Conservation (phyloP, 2,329 filamentous ascomycete species). For the Byssothecium circinans region DNA sequence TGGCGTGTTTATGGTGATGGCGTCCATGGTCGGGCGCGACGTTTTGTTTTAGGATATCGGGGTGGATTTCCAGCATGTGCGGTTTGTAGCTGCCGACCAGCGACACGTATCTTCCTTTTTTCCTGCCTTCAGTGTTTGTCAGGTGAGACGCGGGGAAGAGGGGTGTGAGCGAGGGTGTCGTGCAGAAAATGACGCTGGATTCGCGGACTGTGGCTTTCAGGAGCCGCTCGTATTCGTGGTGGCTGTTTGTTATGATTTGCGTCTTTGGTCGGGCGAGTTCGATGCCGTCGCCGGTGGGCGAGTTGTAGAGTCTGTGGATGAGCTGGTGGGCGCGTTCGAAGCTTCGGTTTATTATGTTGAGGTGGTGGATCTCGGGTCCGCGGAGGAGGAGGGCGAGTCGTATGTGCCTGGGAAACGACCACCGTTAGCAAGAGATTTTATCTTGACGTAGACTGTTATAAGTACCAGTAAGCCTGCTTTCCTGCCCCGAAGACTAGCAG, state of each 20-base stretch:
- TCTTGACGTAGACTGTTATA: not conserved
- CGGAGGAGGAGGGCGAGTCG: conserved; percentile 77
- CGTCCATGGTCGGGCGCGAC: conserved; percentile 56
- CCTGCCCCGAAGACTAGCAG: conserved; percentile 86
- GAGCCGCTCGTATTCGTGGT: conserved; percentile 68
- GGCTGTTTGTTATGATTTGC: conserved; percentile 67
- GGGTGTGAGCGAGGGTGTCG: conserved; percentile 73
- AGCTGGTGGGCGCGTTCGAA: conserved; percentile 62
- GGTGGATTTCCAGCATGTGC: conserved; percentile 81
- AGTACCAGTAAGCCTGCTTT: conserved; percentile 81
- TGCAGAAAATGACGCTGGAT: conserved; percentile 84
- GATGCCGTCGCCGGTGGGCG: conserved; percentile 10
- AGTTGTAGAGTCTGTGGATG: conserved; percentile 57
- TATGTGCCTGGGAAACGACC: conserved; percentile 57
- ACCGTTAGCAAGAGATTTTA: not conserved
- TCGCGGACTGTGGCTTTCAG: conserved; percentile 70
- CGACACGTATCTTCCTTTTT: conserved; percentile 71
- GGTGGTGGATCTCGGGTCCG: conserved; percentile 68
- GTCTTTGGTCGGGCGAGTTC: conserved; percentile 58
- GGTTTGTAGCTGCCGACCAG: conserved; percentile 71
- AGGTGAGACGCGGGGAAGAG: conserved; percentile 75
- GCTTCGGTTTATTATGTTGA: conserved; percentile 80
- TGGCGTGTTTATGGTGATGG: conserved; percentile 67
- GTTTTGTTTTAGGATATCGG: conserved; percentile 70
- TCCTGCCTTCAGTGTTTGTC: conserved; percentile 69